phyloP scores from a whole-genome alignment of 2,329 filamentous ascomycete species.

The Penicillium sp. region DNA sequence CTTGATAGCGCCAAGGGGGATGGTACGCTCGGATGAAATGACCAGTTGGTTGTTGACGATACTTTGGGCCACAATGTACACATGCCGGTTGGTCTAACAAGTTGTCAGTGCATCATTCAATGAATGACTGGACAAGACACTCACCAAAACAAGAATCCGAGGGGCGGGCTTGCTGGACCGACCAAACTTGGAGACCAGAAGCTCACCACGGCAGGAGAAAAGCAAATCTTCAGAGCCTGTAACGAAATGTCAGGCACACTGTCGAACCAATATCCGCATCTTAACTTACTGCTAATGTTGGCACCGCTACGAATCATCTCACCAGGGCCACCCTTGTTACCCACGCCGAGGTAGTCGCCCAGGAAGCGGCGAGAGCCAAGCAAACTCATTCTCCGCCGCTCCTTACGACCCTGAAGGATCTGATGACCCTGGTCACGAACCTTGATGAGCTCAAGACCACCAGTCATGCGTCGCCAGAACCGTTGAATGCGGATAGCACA shows the following conservation, averaged over 20 bases:
- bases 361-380: slow-evolving; percentile 89
- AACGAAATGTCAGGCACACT: slow-evolving; percentile 1
- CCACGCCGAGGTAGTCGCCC: slow-evolving; percentile 91
- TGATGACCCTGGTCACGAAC: slow-evolving; percentile 85
- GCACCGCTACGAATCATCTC: slow-evolving; percentile 76
- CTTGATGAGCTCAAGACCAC: slow-evolving; percentile 84
- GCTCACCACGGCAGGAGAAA: slow-evolving; percentile 89
- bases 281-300: slow-evolving; percentile 63
- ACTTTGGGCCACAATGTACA: slow-evolving; percentile 85
- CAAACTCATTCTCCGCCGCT: slow-evolving; percentile 86
- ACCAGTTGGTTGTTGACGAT: slow-evolving; percentile 79
- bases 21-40: slow-evolving; percentile 77
- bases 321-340: slow-evolving; percentile 76
- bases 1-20: slow-evolving; percentile 86
- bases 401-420: slow-evolving; percentile 81
- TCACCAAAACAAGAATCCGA: slow-evolving; percentile 72
- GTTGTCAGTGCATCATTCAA: slow-evolving; percentile 20
- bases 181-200: slow-evolving; percentile 92
- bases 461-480: slow-evolving; percentile 92
- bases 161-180: slow-evolving; percentile 92
- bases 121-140: slow-evolving; percentile 18
- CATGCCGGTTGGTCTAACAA: slow-evolving; percentile 70
- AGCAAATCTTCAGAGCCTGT: slow-evolving; percentile 66
- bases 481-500: slow-evolving; percentile 91
- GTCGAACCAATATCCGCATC: not conserved